Evolutionary conservation across 176 grass and related monocot species (phyloP), one percentile per base, ranked within the genome.

Genomic region (Phoenix roebelenii): DNA sequence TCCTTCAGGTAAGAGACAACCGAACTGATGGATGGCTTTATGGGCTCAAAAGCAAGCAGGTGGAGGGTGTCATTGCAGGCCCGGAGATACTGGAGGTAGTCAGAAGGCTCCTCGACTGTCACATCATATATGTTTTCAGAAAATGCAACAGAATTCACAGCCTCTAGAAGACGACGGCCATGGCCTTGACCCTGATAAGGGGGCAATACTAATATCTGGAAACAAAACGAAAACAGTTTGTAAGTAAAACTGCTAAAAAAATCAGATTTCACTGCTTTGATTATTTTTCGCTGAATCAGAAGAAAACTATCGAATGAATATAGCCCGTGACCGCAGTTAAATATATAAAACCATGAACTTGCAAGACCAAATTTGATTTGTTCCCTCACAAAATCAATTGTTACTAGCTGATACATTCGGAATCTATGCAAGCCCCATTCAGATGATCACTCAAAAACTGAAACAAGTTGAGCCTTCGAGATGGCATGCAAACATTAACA

Each of bases 61-160:
- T 82, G 88, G 25, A 78, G 79, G 16, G 87, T 88, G 64, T 98
- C 93, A 16, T 85, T 92, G 67, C 84, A 89, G 0, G 73, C 69
- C 3, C 88, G 84, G 23, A 98, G 60, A 58, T 92, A 88, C 71
- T 98, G 87, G 56, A 98, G 78, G 64, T 98, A 98, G 35, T 92
- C 93, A 5, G 93, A 98, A 57, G 89, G 85, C 10, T 88, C 84
- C 83, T 98, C 93, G 3, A 85, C 69, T 25, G 87, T 92, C 23
- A 92, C 54, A 54, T 98, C 93, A 25, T 92, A 82, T 64, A 85
- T 59, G 58, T 88, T 98, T 68, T 98, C 75, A 7, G 72, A 85
- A 63, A 80, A 18, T 65, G 93, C 81, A 24, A 92, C 67, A 57
- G 57, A 89, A 85, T 98, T 92, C 51, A 92, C 78, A 54, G 81